Evolutionary conservation across 2,329 filamentous ascomycete species (phyloP), one percentile per base, ranked within the genome.

Genomic region (Ophiocordyceps camponoti-saundersi): DNA sequence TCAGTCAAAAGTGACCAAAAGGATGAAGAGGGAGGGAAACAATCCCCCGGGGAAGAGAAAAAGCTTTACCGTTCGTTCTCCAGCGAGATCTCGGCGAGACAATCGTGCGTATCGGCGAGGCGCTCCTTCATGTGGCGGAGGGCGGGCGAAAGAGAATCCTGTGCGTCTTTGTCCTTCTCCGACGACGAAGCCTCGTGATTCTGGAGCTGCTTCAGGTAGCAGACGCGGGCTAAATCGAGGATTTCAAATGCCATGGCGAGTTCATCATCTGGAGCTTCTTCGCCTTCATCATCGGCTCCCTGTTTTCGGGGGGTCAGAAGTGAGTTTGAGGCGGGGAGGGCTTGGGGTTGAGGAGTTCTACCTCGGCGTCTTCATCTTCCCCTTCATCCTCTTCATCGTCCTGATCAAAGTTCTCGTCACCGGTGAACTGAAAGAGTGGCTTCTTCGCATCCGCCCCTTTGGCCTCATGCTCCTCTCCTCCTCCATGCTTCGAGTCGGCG

Each of bases 21-120:
- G 29, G 7, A 46, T 44, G 51, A 46, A 52, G 47, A 46, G 15
- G 48, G 46, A 34, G 18, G 15, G 42, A 23, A 48, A 39, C 39
- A 36, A 26, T 8, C 23, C 23, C 23, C 23, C 23, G 21, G 47
- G 26, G 8, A 26, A 16, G 15, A 18, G 18, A 40, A 8, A 41
- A 45, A 18, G 42, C 51, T 62, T 49, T 66, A 80, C 68, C 84
- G 81, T 65, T 96, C 92, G 55, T 92, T 95, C 67, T 98, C 92
- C 26, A 98, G 72, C n/a, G 85, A 93, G 51, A 98, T 95, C 65
- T 98, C 92, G 11, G 89, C 85, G 51, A 96, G 83, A 48, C 95
- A 75, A 60, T 95, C 89, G 61, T 95, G 87, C 10, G 87, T 94
- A 59, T 98, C 92, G 50, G 87, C 87, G 32, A 96, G 75, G 48